phyloP scores from a whole-genome alignment of 2,329 filamentous ascomycete genomes.

The Alternaria sp. region DNA sequence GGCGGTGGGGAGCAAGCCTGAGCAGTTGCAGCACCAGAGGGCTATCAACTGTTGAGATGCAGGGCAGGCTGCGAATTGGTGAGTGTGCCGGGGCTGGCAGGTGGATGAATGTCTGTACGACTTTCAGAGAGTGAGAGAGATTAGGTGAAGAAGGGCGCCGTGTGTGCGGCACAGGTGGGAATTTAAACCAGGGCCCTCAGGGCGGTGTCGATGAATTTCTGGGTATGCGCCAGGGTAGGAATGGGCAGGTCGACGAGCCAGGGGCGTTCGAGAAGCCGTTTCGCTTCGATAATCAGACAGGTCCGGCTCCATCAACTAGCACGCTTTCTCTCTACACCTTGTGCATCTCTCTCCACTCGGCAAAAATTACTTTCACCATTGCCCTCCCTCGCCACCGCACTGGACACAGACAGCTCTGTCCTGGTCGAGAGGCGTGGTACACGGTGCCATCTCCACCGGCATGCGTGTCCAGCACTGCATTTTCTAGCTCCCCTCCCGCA shows the following conservation, averaged over 20 bases:
- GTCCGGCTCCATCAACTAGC: conserved; percentile 24
- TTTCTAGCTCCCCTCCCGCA: conserved; percentile 13
- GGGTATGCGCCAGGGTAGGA: conserved; percentile 20
- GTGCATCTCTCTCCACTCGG: conserved; percentile 21
- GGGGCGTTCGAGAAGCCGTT: conserved; percentile 25
- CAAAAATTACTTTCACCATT: conserved; percentile 13
- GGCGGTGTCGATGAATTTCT: conserved; percentile 36
- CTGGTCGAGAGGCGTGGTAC: conserved; percentile 9
- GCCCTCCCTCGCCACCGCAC: conserved; percentile 30
- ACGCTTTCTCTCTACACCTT: conserved; percentile 7
- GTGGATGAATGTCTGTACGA: conserved; percentile 3
- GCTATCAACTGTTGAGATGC: conserved; percentile 31
- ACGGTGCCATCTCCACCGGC: conserved; percentile 13
- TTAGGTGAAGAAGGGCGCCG: conserved; percentile 6
- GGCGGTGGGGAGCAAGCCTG: conserved; percentile 10
- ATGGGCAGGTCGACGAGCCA: conserved; percentile 17
- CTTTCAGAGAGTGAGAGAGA: conserved; percentile 1
- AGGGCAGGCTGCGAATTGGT: conserved; percentile 29
- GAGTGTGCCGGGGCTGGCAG: conserved; percentile 10
- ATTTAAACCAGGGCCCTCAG: conserved; percentile 22
- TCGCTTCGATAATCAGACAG: conserved; percentile 16
- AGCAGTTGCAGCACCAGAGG: conserved; percentile 16
- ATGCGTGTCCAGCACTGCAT: conserved; percentile 2
- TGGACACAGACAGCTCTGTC: conserved; percentile 24
- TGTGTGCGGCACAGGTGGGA: conserved; percentile 21